phyloP scores from a whole-genome alignment of 2,329 filamentous ascomycete species.

The Aspergillus ibericus region DNA sequence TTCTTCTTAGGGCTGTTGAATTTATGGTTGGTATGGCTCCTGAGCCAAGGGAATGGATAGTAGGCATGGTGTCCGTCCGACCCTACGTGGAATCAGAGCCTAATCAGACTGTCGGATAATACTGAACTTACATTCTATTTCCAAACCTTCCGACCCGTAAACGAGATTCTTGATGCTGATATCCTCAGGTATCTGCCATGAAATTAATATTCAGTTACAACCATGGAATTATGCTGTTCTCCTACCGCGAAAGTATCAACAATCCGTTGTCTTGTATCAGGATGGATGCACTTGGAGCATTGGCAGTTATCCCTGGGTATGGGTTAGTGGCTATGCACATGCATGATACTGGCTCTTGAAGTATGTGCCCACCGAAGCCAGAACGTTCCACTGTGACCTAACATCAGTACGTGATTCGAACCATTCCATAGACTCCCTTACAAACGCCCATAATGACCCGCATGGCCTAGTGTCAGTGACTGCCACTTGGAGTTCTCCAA shows the following conservation, averaged over 20 bases:
- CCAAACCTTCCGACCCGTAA: conserved; percentile 40
- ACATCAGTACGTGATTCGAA: conserved; percentile 3
- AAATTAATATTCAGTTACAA: not conserved
- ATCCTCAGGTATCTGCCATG: conserved; percentile 48
- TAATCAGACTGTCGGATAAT: conserved; percentile 1
- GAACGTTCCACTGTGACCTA: conserved; percentile 12
- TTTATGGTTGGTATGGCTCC: conserved; percentile 43
- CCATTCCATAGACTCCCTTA: not conserved
- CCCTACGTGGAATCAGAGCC: conserved; percentile 51
- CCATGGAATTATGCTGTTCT: not conserved
- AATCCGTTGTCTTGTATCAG: conserved; percentile 67
- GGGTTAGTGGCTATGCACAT: not conserved
- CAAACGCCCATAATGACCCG: not conserved
- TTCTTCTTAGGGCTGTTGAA: conserved; percentile 13
- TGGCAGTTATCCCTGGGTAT: conserved; percentile 68
- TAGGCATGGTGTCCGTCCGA: conserved; percentile 67
- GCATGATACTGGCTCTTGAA: conserved; percentile 19
- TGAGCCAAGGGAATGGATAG: conserved; percentile 66
- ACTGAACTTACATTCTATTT: conserved; percentile 52
- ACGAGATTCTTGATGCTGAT: conserved; percentile 39
- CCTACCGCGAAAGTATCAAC: conserved; percentile 67
- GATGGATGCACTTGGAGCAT: conserved; percentile 66
- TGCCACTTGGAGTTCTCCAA: not conserved
- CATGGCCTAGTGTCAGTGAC: not conserved
- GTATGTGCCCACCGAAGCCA: conserved; percentile 18